Base-by-base conservation (phyloP, 345 rosid genomes). In the Raphanus raphanistrum region DNA sequence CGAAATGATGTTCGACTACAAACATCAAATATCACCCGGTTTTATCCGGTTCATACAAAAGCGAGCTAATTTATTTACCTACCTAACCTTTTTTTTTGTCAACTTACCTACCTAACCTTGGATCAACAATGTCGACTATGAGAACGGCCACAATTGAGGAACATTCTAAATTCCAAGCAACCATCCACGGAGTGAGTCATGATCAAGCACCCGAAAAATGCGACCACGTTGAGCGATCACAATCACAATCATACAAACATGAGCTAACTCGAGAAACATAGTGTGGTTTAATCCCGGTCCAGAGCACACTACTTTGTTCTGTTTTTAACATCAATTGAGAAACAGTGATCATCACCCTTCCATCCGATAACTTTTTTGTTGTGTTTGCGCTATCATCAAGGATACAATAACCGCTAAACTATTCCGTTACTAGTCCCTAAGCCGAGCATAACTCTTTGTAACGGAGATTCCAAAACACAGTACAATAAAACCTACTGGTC, bases 141-240 rank as follows among this genome's bases (percentile, higher is more conserved):
- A 71, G 81, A 71, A 59, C 66, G 82, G 66, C 82, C 82, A 68
- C 78, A 79, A 68, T 85, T 87, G 55, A 90, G 76, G 67, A 89
- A 94, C 63, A 90, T 90, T 74, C 92, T 94, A 96, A 96, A 27
- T 75, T 88, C 85, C 16, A 86, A 90, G 81, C 96, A 88, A 70
- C 81, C 81, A 88, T 68, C 81, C 81, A 52, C 96, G 84, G 81
- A 89, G 76, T 31, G 85, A 89, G 81, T 87, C 92, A 16, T 86
- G 96, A 72, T 97, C 97, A 17, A 94, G 97, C 75, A 89, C 4
- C 98, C 93, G 52, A 89, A 90, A 94, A 1, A 5, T 58, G 36
- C 75, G 84, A 71, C 98, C 97, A 59, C 73, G 66, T 57, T 80
- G 70, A 27, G 91, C 87, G 68, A 94, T 84, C 8, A 82, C 91